Evolutionary conservation across 768 basidiomycete species (phyloP).

Genomic region (Termitomyces sp.): DNA sequence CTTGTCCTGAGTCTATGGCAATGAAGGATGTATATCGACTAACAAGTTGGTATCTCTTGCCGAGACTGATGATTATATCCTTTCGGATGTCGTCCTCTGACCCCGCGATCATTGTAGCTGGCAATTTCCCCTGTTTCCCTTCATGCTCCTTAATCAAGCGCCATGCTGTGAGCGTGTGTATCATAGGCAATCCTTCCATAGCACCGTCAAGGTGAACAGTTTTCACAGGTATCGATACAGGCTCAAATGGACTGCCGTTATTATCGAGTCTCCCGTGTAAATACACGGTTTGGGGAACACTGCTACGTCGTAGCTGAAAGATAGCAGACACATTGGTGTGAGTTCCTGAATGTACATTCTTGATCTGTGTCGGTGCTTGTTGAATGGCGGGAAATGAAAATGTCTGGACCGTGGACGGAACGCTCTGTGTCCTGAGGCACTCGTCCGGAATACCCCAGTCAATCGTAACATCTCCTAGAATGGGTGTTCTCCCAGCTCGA

Average conservation of each 20-base stretch:
- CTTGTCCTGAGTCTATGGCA: conserved; percentile 36
- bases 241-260: conserved; percentile 21
- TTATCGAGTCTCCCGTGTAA: conserved; percentile 31
- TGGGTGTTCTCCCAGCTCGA: conserved; percentile 41
- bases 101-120: conserved; percentile 18
- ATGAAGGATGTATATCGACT: conserved; percentile 53
- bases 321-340: conserved; percentile 29
- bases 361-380: conserved; percentile 27
- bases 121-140: conserved; percentile 27
- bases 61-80: conserved; percentile 44
- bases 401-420: conserved; percentile 13
- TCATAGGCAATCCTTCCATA: conserved; percentile 25
- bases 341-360: conserved; percentile 28
- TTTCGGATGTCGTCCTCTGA: conserved; percentile 30
- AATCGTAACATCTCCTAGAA: conserved; percentile 37
- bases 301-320: conserved; percentile 19
- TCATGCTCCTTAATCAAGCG: conserved; percentile 48
- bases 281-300: conserved; percentile 25
- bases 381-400: conserved; percentile 25
- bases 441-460: conserved; percentile 42
- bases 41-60: conserved; percentile 43
- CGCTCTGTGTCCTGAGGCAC: conserved; percentile 10
- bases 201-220: conserved; percentile 26
- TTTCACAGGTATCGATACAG: conserved; percentile 23
- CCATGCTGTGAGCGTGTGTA: conserved; percentile 53